Evolutionary conservation across 352 stramenopile species (phyloP).

Genomic region (Globisporangium spiculum): DNA sequence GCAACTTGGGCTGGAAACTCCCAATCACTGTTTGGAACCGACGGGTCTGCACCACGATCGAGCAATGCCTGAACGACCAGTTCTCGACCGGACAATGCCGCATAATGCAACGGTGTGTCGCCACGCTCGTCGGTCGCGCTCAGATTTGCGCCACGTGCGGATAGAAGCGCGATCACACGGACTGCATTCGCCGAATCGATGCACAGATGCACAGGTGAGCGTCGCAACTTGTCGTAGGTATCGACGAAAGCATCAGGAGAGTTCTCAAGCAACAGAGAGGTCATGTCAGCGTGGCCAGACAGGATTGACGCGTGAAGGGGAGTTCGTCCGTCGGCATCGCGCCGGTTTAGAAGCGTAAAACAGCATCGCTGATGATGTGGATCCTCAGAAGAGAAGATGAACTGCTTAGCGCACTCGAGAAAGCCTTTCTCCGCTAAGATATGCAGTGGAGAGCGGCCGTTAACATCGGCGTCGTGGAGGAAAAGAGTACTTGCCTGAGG

Average conservation of each 20-base stretch:
- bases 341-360: constrained; percentile 23
- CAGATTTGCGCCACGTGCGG: constrained; percentile 33
- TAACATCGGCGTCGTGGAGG: constrained; percentile 30
- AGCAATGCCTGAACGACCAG: constrained; percentile 38
- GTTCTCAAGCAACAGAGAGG: constrained; percentile 27
- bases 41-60: constrained; percentile 42
- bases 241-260: constrained; percentile 20
- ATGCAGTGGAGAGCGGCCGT: constrained; percentile 44
- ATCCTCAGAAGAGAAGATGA: constrained; percentile 26
- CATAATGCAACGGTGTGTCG: constrained; percentile 68
- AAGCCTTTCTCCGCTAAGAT: constrained; percentile 41
- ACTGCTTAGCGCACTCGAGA: constrained; percentile 46
- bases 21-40: constrained; percentile 54
- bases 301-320: constrained; percentile 43
- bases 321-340: constrained; percentile 26
- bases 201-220: constrained; percentile 40
- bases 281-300: constrained; percentile 30
- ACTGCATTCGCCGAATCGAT: constrained; percentile 23
- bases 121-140: constrained; percentile 58
- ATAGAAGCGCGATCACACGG: constrained; percentile 24
- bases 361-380: constrained; percentile 16
- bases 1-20: constrained; percentile 53
- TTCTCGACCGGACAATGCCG: constrained; percentile 46
- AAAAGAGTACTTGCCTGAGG: background rate
- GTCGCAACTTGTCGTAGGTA: constrained; percentile 31